These are phyloP conservation scores for Leccinum fuscescens DNA, from an alignment of 1,284 basidiomycete genomes.

Conservation along the genomic window DNA sequence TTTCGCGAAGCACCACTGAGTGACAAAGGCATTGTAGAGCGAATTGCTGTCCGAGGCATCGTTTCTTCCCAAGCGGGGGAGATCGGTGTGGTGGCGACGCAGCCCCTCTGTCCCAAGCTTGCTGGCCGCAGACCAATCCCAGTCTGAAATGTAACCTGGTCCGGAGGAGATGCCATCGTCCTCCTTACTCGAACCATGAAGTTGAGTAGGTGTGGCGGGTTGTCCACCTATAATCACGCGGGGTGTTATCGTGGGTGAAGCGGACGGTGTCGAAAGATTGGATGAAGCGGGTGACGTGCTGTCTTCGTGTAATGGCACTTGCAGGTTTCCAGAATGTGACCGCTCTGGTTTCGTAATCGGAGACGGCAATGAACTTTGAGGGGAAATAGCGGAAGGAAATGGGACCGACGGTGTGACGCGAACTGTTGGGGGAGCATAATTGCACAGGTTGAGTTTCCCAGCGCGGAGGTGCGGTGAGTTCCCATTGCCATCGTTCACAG, in stretches of 20 bases:
- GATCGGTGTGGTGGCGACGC: background rate
- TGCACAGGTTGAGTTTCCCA: slow-evolving; percentile 26
- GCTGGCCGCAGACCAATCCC: slow-evolving; percentile 22
- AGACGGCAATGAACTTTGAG: background rate
- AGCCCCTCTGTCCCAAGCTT: background rate
- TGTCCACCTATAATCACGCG: slow-evolving; percentile 28
- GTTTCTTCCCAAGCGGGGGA: background rate
- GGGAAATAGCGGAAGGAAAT: background rate
- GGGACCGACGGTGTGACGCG: slow-evolving; percentile 10
- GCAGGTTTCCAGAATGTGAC: background rate
- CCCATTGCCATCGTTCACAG: background rate
- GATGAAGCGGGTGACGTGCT: slow-evolving; percentile 27
- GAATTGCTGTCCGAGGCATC: slow-evolving; percentile 23
- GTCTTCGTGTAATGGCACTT: slow-evolving; percentile 15
- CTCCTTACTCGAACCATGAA: background rate
- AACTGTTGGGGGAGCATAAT: slow-evolving; percentile 24
- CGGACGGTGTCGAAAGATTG: slow-evolving; percentile 25
- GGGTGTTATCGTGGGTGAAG: slow-evolving; percentile 24
- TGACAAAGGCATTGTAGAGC: slow-evolving; percentile 61
- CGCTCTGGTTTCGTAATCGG: background rate
- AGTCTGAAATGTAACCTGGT: slow-evolving; percentile 14
- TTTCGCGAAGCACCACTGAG: slow-evolving; percentile 70
- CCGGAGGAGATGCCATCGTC: background rate
- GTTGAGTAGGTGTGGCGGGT: slow-evolving; percentile 15
- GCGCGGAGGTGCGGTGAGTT: background rate